phyloP scores from a whole-genome alignment of 495 filamentous ascomycete species.

The Choiromyces venosus region DNA sequence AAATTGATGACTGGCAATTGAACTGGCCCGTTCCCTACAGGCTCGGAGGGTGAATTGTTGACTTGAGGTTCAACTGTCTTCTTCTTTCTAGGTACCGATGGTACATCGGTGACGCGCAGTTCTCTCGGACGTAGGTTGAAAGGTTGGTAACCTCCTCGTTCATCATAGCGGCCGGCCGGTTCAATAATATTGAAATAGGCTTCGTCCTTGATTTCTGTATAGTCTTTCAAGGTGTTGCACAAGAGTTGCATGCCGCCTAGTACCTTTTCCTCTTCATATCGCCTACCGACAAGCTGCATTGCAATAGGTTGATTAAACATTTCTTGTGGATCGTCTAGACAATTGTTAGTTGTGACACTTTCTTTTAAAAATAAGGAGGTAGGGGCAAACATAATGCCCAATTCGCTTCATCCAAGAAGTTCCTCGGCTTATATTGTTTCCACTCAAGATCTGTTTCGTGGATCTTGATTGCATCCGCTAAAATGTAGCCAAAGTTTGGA shows the following conservation, averaged over 20 bases:
- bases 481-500: slow-evolving; percentile 14
- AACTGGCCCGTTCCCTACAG: background rate
- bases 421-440: slow-evolving; percentile 36
- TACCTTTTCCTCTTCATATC: slow-evolving; percentile 90
- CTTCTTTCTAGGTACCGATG: background rate
- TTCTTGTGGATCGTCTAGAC: slow-evolving; percentile 44
- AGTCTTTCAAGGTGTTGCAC: background rate
- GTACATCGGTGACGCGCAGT: background rate
- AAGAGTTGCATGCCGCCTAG: slow-evolving; percentile 68
- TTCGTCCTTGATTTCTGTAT: background rate
- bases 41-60: background rate
- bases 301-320: slow-evolving; percentile 88
- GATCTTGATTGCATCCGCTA: slow-evolving; percentile 5
- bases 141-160: background rate
- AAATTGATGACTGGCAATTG: too few species aligned
- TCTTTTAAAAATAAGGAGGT: background rate
- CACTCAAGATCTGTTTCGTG: background rate
- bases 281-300: slow-evolving; percentile 76
- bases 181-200: background rate
- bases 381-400: slow-evolving; percentile 37
- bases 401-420: slow-evolving; percentile 41
- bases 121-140: background rate
- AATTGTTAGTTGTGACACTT: background rate
- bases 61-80: background rate
- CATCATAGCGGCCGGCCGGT: background rate